Conservation (phyloP, 306 rosid species). For the Castanospermum australe region DNA sequence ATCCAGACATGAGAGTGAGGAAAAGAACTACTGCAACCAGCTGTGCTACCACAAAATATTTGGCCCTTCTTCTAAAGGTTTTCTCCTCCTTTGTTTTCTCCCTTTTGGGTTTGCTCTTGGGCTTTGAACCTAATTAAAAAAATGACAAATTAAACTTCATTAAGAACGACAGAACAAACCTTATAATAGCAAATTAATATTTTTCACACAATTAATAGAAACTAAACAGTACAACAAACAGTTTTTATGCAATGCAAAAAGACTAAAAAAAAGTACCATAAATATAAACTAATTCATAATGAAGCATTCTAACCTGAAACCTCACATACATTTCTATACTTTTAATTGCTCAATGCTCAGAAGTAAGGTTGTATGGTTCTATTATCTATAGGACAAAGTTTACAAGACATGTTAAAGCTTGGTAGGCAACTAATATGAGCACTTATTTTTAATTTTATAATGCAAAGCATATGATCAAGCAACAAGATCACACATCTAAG, state of each 20-base stretch:
- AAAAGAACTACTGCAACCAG: constrained; percentile 68
- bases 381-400: background rate
- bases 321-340: background rate
- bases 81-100: constrained; percentile 72
- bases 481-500: background rate
- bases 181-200: background rate
- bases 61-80: constrained; percentile 70
- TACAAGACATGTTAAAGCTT: background rate
- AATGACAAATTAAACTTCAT: constrained; percentile 4
- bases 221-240: background rate
- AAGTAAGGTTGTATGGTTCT: background rate
- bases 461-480: background rate
- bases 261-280: too few relatives aligned
- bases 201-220: background rate
- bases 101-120: constrained; percentile 61
- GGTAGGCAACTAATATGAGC: background rate
- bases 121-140: constrained; percentile 55
- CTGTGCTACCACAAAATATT: constrained; percentile 69
- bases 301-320: background rate
- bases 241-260: background rate
- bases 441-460: background rate
- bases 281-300: background rate
- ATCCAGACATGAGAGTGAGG: constrained; percentile 54
- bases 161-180: background rate
- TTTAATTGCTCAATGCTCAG: background rate